Conservation (phyloP, 2,329 filamentous ascomycete genomes). For the Ceratocystis colombiana region DNA sequence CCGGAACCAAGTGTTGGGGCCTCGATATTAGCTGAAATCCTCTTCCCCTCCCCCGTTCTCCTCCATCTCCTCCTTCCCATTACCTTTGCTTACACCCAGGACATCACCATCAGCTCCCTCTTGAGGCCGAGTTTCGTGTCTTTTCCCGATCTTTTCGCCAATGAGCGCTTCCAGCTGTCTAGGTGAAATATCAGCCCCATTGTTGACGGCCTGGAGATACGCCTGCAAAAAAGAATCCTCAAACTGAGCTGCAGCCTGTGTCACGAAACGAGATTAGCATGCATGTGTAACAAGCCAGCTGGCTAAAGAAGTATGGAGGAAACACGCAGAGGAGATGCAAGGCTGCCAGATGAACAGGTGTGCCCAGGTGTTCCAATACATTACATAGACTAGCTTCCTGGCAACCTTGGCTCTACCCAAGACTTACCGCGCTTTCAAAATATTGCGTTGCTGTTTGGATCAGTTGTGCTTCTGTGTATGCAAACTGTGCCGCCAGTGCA, state of each 20-base stretch:
- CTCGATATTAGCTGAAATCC: slow-evolving; percentile 19
- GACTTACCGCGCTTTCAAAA: slow-evolving; percentile 18
- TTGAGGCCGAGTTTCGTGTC: background rate
- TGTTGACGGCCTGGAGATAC: slow-evolving; percentile 15
- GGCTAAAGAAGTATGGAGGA: background rate
- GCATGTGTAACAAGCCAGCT: background rate
- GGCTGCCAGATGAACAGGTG: background rate
- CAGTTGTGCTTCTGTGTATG: slow-evolving; percentile 23
- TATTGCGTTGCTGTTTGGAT: slow-evolving; percentile 19
- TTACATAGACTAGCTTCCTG: background rate
- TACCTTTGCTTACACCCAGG: background rate
- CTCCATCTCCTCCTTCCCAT: background rate
- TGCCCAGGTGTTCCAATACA: background rate
- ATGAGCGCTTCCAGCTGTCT: slow-evolving; percentile 9
- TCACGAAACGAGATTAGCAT: slow-evolving; percentile 1
- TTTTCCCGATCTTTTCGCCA: background rate
- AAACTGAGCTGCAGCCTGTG: slow-evolving; percentile 10
- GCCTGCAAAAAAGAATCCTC: slow-evolving; percentile 17
- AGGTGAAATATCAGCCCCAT: slow-evolving; percentile 17
- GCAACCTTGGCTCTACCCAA: background rate
- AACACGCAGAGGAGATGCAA: background rate
- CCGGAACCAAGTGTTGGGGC: background rate
- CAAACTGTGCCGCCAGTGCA: slow-evolving; percentile 21
- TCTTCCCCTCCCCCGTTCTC: slow-evolving; percentile 15
- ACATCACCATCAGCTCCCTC: background rate